A percentile compares a stretch with the other conserved stretches of the same genome.
phyloP scores from a whole-genome alignment of 2,329 filamentous ascomycete genomes.

The Penicillium hesseltinei region DNA sequence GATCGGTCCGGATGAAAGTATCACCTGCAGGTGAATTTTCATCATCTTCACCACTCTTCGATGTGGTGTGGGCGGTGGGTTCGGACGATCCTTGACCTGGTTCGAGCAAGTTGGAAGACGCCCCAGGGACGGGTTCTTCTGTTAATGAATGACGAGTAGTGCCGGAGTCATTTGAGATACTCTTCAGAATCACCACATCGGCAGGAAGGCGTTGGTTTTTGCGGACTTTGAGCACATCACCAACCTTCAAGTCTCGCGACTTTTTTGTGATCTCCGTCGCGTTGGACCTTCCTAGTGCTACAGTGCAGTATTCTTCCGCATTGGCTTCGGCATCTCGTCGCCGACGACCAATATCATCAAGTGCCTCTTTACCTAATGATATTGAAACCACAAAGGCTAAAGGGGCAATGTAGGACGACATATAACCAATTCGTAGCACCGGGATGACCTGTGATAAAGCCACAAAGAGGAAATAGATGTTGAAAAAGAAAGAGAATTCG shows the following conservation, averaged over 20 bases:
- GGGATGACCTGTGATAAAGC: constrained; percentile 92
- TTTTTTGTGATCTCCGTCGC: constrained; percentile 72
- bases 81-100: constrained; percentile 20
- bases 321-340: constrained; percentile 91
- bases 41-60: constrained; percentile 18
- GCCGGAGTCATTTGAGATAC: constrained; percentile 58
- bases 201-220: constrained; percentile 94
- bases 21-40: constrained; percentile 61
- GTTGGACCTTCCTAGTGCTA: constrained; percentile 62
- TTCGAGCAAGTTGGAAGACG: constrained; percentile 29
- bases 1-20: constrained; percentile 95
- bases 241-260: constrained; percentile 85
- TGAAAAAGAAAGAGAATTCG: constrained; percentile 99
- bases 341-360: constrained; percentile 84
- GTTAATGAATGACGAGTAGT: constrained; percentile 27
- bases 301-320: constrained; percentile 78
- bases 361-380: constrained; percentile 91
- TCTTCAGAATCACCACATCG: constrained; percentile 90
- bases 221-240: constrained; percentile 87
- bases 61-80: constrained; percentile 10
- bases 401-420: constrained; percentile 91
- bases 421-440: constrained; percentile 83
- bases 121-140: constrained; percentile 12
- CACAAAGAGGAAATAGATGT: constrained; percentile 96
- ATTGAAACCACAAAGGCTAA: constrained; percentile 88